Evolutionary conservation across 805 yeast genomes (phyloP).

Genomic region (Wickerhamomyces hampshirensis): DNA sequence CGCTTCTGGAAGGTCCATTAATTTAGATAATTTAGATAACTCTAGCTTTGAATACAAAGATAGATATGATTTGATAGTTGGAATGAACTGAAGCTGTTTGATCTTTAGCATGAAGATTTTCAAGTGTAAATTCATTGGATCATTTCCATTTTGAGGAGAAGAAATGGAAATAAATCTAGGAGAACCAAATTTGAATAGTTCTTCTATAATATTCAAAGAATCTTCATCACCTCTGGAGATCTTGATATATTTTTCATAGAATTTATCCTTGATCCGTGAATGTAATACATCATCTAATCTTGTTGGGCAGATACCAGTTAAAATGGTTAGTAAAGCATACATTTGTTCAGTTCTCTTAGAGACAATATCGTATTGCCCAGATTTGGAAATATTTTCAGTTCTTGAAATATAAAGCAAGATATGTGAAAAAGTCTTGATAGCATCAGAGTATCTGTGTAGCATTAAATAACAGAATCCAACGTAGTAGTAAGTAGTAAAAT

Average conservation of each 20-base stretch:
- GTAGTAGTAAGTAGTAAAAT: constrained; percentile 46
- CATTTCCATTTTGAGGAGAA: constrained; percentile 30
- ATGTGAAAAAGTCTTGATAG: constrained; percentile 44
- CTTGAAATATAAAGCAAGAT: constrained; percentile 41
- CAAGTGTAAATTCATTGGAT: constrained; percentile 39
- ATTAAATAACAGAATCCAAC: constrained; percentile 47
- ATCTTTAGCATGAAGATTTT: constrained; percentile 39
- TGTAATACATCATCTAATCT: constrained; percentile 42
- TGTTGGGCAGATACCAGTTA: constrained; percentile 42
- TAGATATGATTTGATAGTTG: constrained; percentile 40
- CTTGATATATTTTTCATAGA: constrained; percentile 39
- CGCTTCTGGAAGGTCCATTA: constrained; percentile 29
- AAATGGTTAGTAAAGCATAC: constrained; percentile 44
- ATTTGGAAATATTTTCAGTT: constrained; percentile 37
- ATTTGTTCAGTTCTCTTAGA: constrained; percentile 46
- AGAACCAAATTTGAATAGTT: constrained; percentile 40
- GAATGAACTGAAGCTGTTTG: constrained; percentile 31
- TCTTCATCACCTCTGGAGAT: constrained; percentile 40
- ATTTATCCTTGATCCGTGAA: constrained; percentile 40
- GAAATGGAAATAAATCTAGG: constrained; percentile 44
- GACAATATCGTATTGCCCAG: constrained; percentile 42
- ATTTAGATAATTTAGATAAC: constrained; percentile 36
- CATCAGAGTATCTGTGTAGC: constrained; percentile 46
- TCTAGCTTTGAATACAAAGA: constrained; percentile 44
- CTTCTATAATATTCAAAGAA: constrained; percentile 37